These are phyloP conservation scores for Pseudogymnoascus sp. DNA, from an alignment of 2,329 filamentous ascomycete genomes.

Conservation along the genomic window DNA sequence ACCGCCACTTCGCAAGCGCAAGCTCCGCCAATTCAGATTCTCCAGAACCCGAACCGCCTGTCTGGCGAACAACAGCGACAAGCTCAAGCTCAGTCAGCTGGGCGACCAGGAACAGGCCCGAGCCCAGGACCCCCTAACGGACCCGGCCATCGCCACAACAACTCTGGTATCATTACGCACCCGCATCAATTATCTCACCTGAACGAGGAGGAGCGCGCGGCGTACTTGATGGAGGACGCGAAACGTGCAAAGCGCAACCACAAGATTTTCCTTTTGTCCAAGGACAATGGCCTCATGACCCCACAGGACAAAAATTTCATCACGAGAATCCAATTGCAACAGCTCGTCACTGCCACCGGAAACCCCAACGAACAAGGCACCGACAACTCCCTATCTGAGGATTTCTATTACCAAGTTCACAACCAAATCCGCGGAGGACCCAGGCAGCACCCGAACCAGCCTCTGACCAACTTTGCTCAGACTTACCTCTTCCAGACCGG, in stretches of 20 bases:
- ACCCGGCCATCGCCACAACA: slow-evolving; percentile 30
- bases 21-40: slow-evolving; percentile 62
- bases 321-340: slow-evolving; percentile 93
- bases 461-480: slow-evolving; percentile 91
- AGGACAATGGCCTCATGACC: slow-evolving; percentile 96
- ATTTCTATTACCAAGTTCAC: slow-evolving; percentile 98
- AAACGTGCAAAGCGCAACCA: slow-evolving; percentile 95
- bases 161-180: slow-evolving; percentile 51
- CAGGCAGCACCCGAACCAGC: slow-evolving; percentile 85
- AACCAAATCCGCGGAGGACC: slow-evolving; percentile 87
- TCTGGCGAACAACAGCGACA: slow-evolving; percentile 39
- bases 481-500: slow-evolving; percentile 96
- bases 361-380: slow-evolving; percentile 73
- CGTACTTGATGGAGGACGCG: slow-evolving; percentile 83
- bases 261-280: slow-evolving; percentile 89
- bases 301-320: slow-evolving; percentile 99
- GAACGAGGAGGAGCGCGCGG: slow-evolving; percentile 75
- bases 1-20: slow-evolving; percentile 37
- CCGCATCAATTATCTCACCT: slow-evolving; percentile 69
- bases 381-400: slow-evolving; percentile 77
- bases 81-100: slow-evolving; percentile 32
- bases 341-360: slow-evolving; percentile 86
- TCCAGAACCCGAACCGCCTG: slow-evolving; percentile 70
- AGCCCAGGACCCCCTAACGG: slow-evolving; percentile 19
- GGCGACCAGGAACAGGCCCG: slow-evolving; percentile 13